A percentile compares a stretch with the other conserved stretches of the same genome.
phyloP scores from a whole-genome alignment of 2,329 filamentous ascomycete genomes.

The Blumeria graminis region DNA sequence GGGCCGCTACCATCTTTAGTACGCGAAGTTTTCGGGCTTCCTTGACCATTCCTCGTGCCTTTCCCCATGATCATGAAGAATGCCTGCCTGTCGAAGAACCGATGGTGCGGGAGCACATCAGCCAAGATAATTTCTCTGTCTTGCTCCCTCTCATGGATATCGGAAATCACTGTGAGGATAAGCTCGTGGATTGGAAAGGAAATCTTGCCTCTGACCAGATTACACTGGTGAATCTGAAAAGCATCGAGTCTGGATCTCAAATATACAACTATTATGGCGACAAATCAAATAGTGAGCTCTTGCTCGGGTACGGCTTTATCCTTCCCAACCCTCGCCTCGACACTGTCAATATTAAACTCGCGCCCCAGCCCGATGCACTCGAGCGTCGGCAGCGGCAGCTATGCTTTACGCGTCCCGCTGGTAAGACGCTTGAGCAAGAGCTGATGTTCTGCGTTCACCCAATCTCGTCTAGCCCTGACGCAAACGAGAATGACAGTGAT shows the following conservation, averaged over 20 bases:
- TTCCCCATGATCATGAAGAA: background rate
- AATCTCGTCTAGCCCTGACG: no score
- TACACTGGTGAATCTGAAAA: constrained; percentile 19
- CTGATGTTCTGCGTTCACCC: constrained; percentile 8
- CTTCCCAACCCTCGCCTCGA: constrained; percentile 20
- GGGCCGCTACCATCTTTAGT: constrained; percentile 40
- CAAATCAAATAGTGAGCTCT: constrained; percentile 51
- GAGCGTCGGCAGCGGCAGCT: constrained; percentile 8
- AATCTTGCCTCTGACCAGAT: constrained; percentile 19
- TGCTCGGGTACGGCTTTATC: constrained; percentile 39
- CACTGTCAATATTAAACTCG: constrained; percentile 11
- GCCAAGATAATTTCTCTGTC: constrained; percentile 22
- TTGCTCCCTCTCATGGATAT: constrained; percentile 49
- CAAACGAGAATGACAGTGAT: background rate
- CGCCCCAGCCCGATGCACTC: constrained; percentile 4
- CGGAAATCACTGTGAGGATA: constrained; percentile 41
- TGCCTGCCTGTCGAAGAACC: background rate
- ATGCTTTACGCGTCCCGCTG: constrained; percentile 5
- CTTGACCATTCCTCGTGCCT: constrained; percentile 19
- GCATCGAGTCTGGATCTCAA: constrained; percentile 26
- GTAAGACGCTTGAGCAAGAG: constrained; percentile 7
- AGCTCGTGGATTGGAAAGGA: constrained; percentile 33
- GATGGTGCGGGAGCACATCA: constrained; percentile 6
- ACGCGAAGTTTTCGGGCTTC: constrained; percentile 40
- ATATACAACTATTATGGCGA: constrained; percentile 48